A percentile compares a stretch with the other conserved stretches of the same genome.
Conservation (phyloP, 345 rosid species). For the Bruguiera gymnorhiza region DNA sequence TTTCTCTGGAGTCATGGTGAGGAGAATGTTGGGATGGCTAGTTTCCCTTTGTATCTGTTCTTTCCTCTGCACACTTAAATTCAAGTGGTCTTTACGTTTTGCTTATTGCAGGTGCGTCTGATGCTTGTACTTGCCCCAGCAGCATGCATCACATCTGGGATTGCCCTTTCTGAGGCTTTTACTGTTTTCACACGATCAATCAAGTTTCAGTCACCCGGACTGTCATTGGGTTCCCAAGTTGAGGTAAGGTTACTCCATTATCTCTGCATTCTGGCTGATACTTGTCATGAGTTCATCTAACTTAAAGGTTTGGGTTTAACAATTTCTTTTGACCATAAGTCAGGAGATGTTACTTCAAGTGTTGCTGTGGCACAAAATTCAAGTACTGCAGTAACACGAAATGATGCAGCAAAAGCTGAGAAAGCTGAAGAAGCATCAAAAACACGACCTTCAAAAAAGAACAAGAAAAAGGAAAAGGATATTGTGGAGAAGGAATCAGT, state of each 20-base stretch:
- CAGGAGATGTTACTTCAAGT: constrained; percentile 51
- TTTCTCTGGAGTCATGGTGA: constrained; percentile 99
- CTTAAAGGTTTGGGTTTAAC: constrained; percentile 15
- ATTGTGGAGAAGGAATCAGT: constrained; percentile 43
- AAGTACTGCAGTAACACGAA: constrained; percentile 31
- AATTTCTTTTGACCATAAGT: constrained; percentile 47
- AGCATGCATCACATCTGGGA: constrained; percentile 98
- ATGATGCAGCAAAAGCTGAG: constrained; percentile 43
- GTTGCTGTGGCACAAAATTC: constrained; percentile 34
- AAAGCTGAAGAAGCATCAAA: constrained; percentile 48
- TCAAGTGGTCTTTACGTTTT: constrained; percentile 8
- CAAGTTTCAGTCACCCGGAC: constrained; percentile 74
- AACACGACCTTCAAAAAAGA: constrained; percentile 58
- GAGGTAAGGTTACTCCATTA: constrained; percentile 46
- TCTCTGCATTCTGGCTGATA: constrained; percentile 3
- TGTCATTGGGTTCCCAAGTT: constrained; percentile 37
- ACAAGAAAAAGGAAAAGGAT: constrained; percentile 69
- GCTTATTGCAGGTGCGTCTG: constrained; percentile 74
- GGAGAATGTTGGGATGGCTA: constrained; percentile 18
- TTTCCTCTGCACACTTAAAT: neutral
- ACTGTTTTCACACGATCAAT: constrained; percentile 83
- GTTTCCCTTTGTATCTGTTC: constrained; percentile 1
- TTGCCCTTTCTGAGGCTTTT: constrained; percentile 96
- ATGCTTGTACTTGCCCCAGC: constrained; percentile 99
- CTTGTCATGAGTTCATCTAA: constrained; percentile 10